Evolutionary conservation across 768 basidiomycete genomes (phyloP), one percentile per base, ranked within the genome.

Genomic region (Pisolithus tinctorius): DNA sequence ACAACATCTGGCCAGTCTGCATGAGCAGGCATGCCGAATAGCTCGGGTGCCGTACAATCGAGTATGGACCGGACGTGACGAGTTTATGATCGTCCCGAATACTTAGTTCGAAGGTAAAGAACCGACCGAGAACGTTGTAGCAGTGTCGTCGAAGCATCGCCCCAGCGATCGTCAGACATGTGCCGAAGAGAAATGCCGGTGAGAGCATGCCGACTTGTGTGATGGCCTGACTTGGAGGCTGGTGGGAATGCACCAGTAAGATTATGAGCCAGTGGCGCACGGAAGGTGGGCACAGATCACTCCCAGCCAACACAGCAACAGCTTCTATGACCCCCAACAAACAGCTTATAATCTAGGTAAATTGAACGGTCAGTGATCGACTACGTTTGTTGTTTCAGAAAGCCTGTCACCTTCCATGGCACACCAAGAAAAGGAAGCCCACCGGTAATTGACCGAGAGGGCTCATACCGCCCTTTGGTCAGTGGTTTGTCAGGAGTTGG

Each of bases 11-110:
- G 20, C 39, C 39, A n/a, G 11, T 6, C 16, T n/a, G 39, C 13
- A 49, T 0, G 30, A 49, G 26, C 23, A 49, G n/a, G 27, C 30
- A 27, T 14, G 45, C 48, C 40, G 58, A 54, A 48, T 70, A 70
- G 41, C 41, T 56, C 30, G 60, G 60, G n/a, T 61, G 60, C 13
- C 60, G 61, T 11, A 62, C 58, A 40, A 61, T 31, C 6, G 53
- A 50, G 47, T 62, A 61, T 7, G 60, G 58, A 9, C 60, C 58
- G 8, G 39, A 26, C 5, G 50, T 57, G 41, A 62, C 38, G 39
- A 62, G 55, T 17, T 26, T 48, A 49, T 62, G 60, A 6, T 50
- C 50, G 13, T 50, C 40, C 14, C 47, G 57, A 3, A 62, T 41
- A 16, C 58, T 47, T 11, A 59, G 34, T 23, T 59, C 49, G 39